Evolutionary conservation across 805 yeast species (phyloP), one percentile per base, ranked within the genome.

Genomic region (Candida verbasci): DNA sequence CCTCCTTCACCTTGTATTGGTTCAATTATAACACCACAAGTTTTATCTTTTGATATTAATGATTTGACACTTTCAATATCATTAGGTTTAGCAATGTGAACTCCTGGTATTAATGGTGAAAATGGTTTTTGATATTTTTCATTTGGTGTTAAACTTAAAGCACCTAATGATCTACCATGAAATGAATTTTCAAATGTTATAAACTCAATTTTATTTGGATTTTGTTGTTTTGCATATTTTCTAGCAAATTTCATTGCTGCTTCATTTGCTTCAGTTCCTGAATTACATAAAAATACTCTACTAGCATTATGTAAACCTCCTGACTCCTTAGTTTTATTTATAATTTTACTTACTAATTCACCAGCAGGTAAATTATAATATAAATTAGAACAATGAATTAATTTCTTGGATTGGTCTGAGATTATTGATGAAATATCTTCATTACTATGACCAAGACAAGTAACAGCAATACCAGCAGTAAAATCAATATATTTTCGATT

Each of bases 1-100:
- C 98, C 98, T 40, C 98, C 97, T 65, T 91, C 98, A 48, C 97
- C 98, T 68, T 93, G 98, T 41, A 93, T 82, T 16, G 98, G 98
- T 63, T 93, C 98, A 25, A 93, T 80, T 38, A 93, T 93, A 21
- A 93, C 93, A 37, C 89, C 98, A 49, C 95, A 86, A 1, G 89
- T 82, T 45, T 78, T 76, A 3, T 75, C 79, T 42, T 56, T 55
- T 43, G 71, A 66, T 31, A 84, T 74, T 28, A 74, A 55, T 6
- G 60, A 53, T 45, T 76, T 71, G 9, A 87, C 81, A 16, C 82
- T 71, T 32, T 65, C 72, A 26, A 81, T 65, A 49, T 80, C 79
- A 43, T 72, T 74, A 37, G 83, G 70, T 39, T 68, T 67, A 15
- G 91, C 94, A 24, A 76, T 77, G 41, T 71, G 67, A 37, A 88